Evolutionary conservation across 192 early-diverging fungal genomes (phyloP), one percentile per base, ranked within the genome.

Genomic region (Fimicolochytrium jonesii): DNA sequence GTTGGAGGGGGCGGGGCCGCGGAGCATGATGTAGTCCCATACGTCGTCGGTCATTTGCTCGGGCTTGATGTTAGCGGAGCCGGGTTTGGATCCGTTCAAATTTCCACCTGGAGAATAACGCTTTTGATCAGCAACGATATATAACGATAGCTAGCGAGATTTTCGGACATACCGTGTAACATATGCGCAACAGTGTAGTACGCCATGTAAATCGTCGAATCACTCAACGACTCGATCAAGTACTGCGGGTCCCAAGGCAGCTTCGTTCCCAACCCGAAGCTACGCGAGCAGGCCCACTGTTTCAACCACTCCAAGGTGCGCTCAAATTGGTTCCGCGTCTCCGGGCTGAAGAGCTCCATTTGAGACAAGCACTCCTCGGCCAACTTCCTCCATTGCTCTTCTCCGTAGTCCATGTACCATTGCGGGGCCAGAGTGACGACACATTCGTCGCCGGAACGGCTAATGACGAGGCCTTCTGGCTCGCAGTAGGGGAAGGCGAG

Each of bases 151-250:
- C 34, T 17, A 9, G 71, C 51, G 0, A 68, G 31, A 1, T 41
- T n/a, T 41, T 25, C 6, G 33, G 9, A 47, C 44, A 4, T 59
- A 73, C 77, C 78, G 62, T 99, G 96, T 20, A 99, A 79, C 56
- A 95, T 73, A 68, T 92, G 92, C 6, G 93, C 85, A 31, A 99
- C 87, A 17, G 97, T 97, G 82, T 99, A 99, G 83, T 98, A 99
- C 30, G 97, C 92, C 97, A 99, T 99, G 77, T 99, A 99, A 59
- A 99, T 97, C 23, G 97, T 99, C 18, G 97, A 99, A 69, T 99
- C 97, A 17, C 87, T 90, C 22, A 99, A 80, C 34, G 91, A 92
- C 79, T 99, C 97, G 59, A 99, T 92, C 68, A 99, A 75, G 75
- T 83, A 92, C 62, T 87, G 77, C 31, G 78, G 76, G 67, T 99